These are phyloP conservation scores for Cylindrotheca closterium DNA, from an alignment of 108 stramenopile genomes.

Conservation along the genomic window DNA sequence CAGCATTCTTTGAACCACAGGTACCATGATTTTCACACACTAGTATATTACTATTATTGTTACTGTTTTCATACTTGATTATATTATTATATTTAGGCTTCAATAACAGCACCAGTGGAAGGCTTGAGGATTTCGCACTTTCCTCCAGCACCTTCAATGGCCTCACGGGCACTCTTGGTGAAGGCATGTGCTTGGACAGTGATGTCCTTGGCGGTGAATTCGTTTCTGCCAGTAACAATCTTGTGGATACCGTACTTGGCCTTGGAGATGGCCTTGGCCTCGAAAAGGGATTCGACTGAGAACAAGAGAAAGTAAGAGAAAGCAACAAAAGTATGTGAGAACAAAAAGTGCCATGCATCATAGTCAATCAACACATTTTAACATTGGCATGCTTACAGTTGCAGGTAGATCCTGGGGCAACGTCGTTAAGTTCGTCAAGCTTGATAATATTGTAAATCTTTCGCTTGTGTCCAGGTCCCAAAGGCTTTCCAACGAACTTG, in stretches of 20 bases:
- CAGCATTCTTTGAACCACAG: too few relatives aligned
- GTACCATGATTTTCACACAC: too few relatives aligned
- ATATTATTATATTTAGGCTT: constrained; percentile 46
- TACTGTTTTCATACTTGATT: too few relatives aligned
- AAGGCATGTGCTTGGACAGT: constrained; percentile 98
- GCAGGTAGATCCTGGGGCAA: constrained; percentile 69
- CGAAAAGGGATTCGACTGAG: constrained; percentile 72
- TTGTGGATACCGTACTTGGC: constrained; percentile 87
- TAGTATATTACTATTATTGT: too few relatives aligned
- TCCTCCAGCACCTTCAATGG: constrained; percentile 94
- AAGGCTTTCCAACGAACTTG: constrained; percentile 90
- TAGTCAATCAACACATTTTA: neutral
- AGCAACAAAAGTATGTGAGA: constrained; percentile 5
- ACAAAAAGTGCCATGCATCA: neutral
- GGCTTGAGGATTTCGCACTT: constrained; percentile 88
- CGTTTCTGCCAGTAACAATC: constrained; percentile 83
- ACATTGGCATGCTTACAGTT: constrained; percentile 46
- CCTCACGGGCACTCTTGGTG: constrained; percentile 82
- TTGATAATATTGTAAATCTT: constrained; percentile 93
- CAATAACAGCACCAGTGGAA: constrained; percentile 86
- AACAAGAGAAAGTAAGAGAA: neutral
- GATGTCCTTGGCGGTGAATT: constrained; percentile 84
- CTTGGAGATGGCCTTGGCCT: constrained; percentile 76
- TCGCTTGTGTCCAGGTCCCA: constrained; percentile 92
- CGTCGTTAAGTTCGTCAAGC: constrained; percentile 79